Evolutionary conservation across 1,284 basidiomycete species (phyloP).

Genomic region (Microbotryomycetes sp.): DNA sequence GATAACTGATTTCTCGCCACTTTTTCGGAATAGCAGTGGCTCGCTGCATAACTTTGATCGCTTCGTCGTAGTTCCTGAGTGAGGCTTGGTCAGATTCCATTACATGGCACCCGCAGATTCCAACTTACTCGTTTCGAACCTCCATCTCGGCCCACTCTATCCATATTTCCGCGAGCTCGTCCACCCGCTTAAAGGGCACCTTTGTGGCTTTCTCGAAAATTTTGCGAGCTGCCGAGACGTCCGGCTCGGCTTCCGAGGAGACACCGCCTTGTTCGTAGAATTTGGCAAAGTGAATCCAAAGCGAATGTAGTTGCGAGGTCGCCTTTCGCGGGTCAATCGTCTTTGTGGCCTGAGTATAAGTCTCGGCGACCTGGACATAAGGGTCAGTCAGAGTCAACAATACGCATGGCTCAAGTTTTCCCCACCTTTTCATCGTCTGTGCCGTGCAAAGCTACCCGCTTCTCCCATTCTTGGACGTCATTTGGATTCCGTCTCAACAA

Average conservation of each 20-base stretch:
- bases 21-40: slow-evolving; percentile 84
- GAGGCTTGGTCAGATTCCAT: background rate
- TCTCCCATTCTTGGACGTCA: slow-evolving; percentile 99
- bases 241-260: slow-evolving; percentile 54
- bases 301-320: slow-evolving; percentile 78
- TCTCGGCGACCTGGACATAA: slow-evolving; percentile 68
- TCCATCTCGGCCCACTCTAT: slow-evolving; percentile 99
- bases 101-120: background rate
- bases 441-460: slow-evolving; percentile 87
- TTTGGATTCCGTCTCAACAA: slow-evolving; percentile 88
- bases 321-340: slow-evolving; percentile 85
- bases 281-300: slow-evolving; percentile 93
- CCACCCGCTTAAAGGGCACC: slow-evolving; percentile 88
- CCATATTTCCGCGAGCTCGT: slow-evolving; percentile 98
- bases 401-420: background rate
- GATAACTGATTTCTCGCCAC: slow-evolving; percentile 75
- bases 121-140: slow-evolving; percentile 77
- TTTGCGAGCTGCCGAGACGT: slow-evolving; percentile 78
- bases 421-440: slow-evolving; percentile 82
- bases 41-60: slow-evolving; percentile 89
- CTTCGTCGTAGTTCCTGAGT: slow-evolving; percentile 85
- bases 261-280: slow-evolving; percentile 93
- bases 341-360: slow-evolving; percentile 81
- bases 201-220: slow-evolving; percentile 87
- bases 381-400: background rate